Base-by-base conservation (phyloP, 108 stramenopile genomes). In the Stephanodiscus minutulus region DNA sequence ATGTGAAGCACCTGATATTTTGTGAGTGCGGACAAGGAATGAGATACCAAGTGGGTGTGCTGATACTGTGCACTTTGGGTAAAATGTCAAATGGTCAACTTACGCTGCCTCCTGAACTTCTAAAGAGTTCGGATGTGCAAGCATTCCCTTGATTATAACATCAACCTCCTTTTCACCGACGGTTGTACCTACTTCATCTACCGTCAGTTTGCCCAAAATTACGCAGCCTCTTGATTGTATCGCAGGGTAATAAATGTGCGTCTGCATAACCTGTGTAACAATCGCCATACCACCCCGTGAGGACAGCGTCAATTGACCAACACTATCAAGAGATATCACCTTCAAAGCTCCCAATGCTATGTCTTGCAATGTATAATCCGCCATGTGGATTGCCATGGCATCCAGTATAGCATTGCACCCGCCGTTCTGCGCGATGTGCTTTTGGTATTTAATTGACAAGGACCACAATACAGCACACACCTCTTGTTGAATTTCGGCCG, bases 161-260 rank as follows among this genome's bases (percentile, higher is more conserved):
- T 67, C 59, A 33, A 71, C 35, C 36, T 72, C 77, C 52, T 35
- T 17, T 28, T 71, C 59, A 7, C 64, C 72, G 0, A 79, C 70
- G 18, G 58, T 47, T 7, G 72, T 55, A 53, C 65, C 58, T 41
- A 25, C 37, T 21, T 65, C 77, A 22, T 64, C 43, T 13, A 31
- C 53, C 49, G 66, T 64, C 25, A 79, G 64, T 37, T 72, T 72
- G 57, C 77, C 31, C n/a, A 79, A 64, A n/a, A 79, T 66, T 33
- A 63, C 70, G 57, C 70, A 71, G 37, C 77, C 77, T 17, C 66
- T 65, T 21, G 70, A 61, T 66, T 72, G 70, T 43, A 79, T 72
- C 54, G 70, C 61, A 21, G 70, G 66, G 41, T 79, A 72, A 3
- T 37, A 47, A 1, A 22, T 35, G 53, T 72, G 77, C 20, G 27